Evolutionary conservation across 805 yeast genomes (phyloP).

Genomic region (Starmerella riodocensis): DNA sequence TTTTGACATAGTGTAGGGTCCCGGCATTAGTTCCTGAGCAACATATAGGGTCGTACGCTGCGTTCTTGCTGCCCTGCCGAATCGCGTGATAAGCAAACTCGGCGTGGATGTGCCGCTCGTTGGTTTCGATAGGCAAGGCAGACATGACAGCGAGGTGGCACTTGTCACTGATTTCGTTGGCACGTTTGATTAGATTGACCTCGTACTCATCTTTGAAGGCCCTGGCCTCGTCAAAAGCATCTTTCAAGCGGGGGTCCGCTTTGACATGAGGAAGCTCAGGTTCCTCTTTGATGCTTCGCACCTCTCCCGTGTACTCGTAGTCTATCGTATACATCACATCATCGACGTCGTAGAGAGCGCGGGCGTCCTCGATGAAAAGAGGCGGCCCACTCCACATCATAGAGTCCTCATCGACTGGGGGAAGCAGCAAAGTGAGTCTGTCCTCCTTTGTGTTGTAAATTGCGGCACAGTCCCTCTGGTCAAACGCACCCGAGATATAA

Average conservation of each 20-base stretch:
- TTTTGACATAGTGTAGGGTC: slow-evolving; percentile 77
- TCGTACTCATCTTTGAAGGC: slow-evolving; percentile 75
- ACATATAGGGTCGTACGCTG: slow-evolving; percentile 90
- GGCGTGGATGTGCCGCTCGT: slow-evolving; percentile 89
- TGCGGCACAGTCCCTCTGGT: slow-evolving; percentile 63
- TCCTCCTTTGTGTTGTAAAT: slow-evolving; percentile 43
- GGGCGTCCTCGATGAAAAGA: slow-evolving; percentile 50
- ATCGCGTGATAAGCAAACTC: slow-evolving; percentile 87
- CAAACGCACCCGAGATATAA: slow-evolving; percentile 63
- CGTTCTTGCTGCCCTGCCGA: slow-evolving; percentile 82
- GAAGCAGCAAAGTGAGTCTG: slow-evolving; percentile 59
- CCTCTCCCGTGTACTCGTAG: slow-evolving; percentile 27
- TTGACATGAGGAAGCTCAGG: slow-evolving; percentile 13
- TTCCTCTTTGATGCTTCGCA: slow-evolving; percentile 21
- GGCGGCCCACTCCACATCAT: slow-evolving; percentile 97
- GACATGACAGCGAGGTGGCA: slow-evolving; percentile 88
- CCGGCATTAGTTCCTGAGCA: slow-evolving; percentile 88
- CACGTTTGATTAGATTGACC: slow-evolving; percentile 60
- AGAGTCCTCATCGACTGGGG: slow-evolving; percentile 74
- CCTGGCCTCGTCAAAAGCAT: slow-evolving; percentile 79
- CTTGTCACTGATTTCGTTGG: slow-evolving; percentile 73
- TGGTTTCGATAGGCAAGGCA: slow-evolving; percentile 70
- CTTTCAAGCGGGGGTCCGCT: slow-evolving; percentile 24
- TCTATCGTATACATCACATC: slow-evolving; percentile 53
- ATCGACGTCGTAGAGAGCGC: slow-evolving; percentile 61